Base-by-base conservation (phyloP, 371 early-diverging fungal genomes). In the Syncephalastrum sp. region DNA sequence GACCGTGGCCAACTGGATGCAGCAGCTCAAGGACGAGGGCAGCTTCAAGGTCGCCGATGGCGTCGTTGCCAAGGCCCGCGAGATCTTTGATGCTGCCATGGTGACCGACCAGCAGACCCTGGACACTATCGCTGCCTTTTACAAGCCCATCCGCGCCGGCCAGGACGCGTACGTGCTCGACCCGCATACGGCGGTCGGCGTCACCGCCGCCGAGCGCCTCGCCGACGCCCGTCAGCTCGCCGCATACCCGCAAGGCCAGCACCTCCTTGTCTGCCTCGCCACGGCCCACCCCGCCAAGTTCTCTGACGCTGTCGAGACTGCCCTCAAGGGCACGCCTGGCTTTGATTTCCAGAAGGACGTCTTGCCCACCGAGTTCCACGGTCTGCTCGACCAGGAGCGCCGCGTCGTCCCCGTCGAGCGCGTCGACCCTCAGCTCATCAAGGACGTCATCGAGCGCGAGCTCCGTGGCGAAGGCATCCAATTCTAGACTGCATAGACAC, bases 261-360 rank as follows among this genome's bases (percentile, higher is more conserved):
- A 74, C 38, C 45, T 75, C 50, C 76, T 87, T 50, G 74, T 96
- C 44, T 90, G 90, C 51, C 77, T 98, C 41, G 86, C 95, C 25
- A 97, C 98, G 0, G 98, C 98, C 17, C 94, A 93, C 51, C 98
- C 98, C 24, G 96, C 96, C 49, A 98, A 98, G 74, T 98, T 98
- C 74, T 84, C 92, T 4, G 94, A 92, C 33, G 93, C 97, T 13
- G 95, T 97, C 29, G 84, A 88, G 61, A 66, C 73, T 52, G 91
- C 97, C 16, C 74, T 94, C 54, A 82, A 87, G 67, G 69, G 64
- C 27, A 63, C 70, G 23, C 60, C 68, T 19, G 73, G 75, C 5
- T 83, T 90, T 45, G 69, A 84, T 56, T 88, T 88, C 70, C 72
- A 74, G 41, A 80, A 77, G 65, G 72, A 78, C 51, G 86, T 91